Base-by-base conservation (phyloP, 768 basidiomycete species). In the Collybia mongolica region DNA sequence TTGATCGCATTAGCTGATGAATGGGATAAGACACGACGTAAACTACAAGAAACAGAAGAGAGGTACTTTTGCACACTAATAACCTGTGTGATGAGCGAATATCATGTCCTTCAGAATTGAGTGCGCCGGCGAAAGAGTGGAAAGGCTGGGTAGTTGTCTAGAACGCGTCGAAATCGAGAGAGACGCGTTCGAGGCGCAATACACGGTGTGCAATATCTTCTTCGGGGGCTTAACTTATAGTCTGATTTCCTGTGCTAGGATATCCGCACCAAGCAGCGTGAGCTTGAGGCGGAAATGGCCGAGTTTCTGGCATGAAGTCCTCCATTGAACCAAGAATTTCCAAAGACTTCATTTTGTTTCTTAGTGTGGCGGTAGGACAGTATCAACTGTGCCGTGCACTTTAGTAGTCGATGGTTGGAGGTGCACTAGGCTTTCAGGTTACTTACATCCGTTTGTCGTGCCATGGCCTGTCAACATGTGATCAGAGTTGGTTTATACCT, bases 201-300 rank as follows among this genome's bases (percentile, higher is more conserved):
- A 51, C 40, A 47, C 54, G 28, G 57, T 63, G 23, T 8, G 61
- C 58, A 28, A 29, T 24, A 14, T 47, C 28, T 18, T 38, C 41
- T n/a, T n/a, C 19, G n/a, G 14, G 24, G 22, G 11, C 36, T 7
- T 3, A 9, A 43, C 3, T 26, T 14, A 24, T 18, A 22, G n/a
- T 1, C 57, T 59, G 49, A 63, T 53, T 39, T 49, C 59, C 29
- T 49, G 49, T 39, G 22, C 38, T 51, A 69, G 67, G 54, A 55
- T 24, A 42, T 40, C 6, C 37, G 51, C 28, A 49, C 28, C 14
- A 46, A 51, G 35, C 24, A 39, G 28, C 55, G 59, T 44, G 58
- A 61, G 20, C 54, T 69, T 39, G 49, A 66, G 32, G 42, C 52
- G 18, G 64, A 66, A 41, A 39, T 68, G 36, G 62, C 65, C 29